Base-by-base conservation (phyloP, 345 rosid species). In the Moricandia moricandioides region DNA sequence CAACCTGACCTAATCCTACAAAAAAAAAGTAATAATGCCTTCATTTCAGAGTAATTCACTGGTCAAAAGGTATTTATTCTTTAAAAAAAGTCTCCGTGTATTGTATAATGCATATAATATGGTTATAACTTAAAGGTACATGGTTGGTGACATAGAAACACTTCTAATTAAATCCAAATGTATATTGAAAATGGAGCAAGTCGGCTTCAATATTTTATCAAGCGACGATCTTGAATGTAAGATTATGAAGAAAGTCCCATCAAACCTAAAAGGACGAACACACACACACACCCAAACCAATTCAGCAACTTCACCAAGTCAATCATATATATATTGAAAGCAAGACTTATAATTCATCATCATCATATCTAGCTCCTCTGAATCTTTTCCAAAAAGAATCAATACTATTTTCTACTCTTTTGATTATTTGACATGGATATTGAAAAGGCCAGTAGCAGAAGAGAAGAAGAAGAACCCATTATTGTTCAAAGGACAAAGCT, bases 401-500 rank as follows among this genome's bases (percentile, higher is more conserved):
- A 54, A 70, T 1, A 26, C 52, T 18, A 51, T 39, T 7, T 27
- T 61, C 52, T 39, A 8, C 5, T 40, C 62, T 57, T 57, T 62
- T 61, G 54, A 29, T 8, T 69, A 14, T 71, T 43, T 47, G 37
- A 56, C 18, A 78, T 78, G 81, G 81, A 78, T 72, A 72, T 78
- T 26, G 78, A 78, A 62, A 78, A 78, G 65, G 60, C 60, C 4
- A 59, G 21, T 8, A 78, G 76, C 56, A 65, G 78, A 67, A 78
- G 81, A 72, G 78, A 78, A 67, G 81, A 78, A 55, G 81, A 72
- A 55, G 70, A 78, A 54, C 81, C 81, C 61, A 78, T 78, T 21
- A 21, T 21, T 61, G 78, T 78, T 21, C 78, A 78, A 29, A 78
- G 51, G 43, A 17, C 73, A 67, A 78, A 78, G 70, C 70, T 52